Conservation (phyloP, 305 asterid genomes). For the Lippia alba region DNA sequence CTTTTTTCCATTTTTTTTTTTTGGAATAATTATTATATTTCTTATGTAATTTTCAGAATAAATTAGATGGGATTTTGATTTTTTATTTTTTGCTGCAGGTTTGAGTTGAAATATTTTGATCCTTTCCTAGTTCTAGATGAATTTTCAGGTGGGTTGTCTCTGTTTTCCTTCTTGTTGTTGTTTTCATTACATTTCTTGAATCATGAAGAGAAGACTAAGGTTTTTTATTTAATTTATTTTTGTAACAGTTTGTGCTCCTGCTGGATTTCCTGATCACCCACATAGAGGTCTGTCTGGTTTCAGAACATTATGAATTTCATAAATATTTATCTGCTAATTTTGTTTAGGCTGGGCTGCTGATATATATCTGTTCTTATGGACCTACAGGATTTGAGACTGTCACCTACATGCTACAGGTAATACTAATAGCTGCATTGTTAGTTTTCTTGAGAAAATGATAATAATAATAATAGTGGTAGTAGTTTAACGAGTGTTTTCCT, state of each 20-base stretch:
- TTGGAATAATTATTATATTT: too few relatives aligned
- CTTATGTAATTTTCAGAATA: neutral
- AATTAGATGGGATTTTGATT: neutral
- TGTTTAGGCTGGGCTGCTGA: too few relatives aligned
- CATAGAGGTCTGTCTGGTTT: slow-evolving; percentile 56
- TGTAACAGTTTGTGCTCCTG: slow-evolving; percentile 77
- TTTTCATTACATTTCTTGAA: neutral
- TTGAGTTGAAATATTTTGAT: slow-evolving; percentile 77
- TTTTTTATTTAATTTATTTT: too few relatives aligned
- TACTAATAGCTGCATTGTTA: neutral
- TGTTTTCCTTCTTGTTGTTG: neutral
- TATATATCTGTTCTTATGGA: too few relatives aligned
- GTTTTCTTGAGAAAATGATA: too few relatives aligned
- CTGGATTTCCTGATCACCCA: slow-evolving; percentile 99
- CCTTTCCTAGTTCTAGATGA: slow-evolving; percentile 89
- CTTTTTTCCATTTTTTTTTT: neutral
- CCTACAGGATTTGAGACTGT: slow-evolving; percentile 73
- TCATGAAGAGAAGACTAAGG: neutral
- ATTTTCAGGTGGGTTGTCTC: slow-evolving; percentile 65
- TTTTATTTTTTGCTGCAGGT: slow-evolving; percentile 46
- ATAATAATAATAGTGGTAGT: too few relatives aligned
- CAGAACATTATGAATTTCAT: too few relatives aligned
- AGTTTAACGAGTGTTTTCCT: too few relatives aligned
- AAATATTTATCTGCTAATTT: too few relatives aligned
- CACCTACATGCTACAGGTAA: slow-evolving; percentile 63